phyloP scores from a whole-genome alignment of 1,284 basidiomycete genomes.

The Psilocybe mexicana region DNA sequence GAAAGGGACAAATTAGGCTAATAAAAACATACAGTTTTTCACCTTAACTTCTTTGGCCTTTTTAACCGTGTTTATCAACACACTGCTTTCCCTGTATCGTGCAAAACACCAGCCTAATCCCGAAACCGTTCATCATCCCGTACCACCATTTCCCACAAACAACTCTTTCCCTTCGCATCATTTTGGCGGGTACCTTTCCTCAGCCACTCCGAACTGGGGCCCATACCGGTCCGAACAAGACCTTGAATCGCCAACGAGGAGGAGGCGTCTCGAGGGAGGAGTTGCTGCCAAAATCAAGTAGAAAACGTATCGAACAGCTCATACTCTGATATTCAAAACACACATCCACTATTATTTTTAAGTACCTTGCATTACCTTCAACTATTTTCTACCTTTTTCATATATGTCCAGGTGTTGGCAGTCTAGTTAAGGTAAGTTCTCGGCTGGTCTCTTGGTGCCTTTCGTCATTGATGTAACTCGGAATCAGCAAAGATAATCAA shows the following conservation, averaged over 20 bases:
- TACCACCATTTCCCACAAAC: constrained; percentile 44
- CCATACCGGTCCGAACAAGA: constrained; percentile 40
- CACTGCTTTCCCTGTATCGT: constrained; percentile 76
- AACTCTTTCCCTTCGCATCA: constrained; percentile 45
- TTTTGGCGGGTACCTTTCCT: constrained; percentile 46
- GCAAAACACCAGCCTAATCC: constrained; percentile 51
- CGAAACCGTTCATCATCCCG: constrained; percentile 31
- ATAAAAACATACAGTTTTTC: constrained; percentile 57
- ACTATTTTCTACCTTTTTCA: constrained; percentile 1
- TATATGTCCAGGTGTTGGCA: constrained; percentile 1
- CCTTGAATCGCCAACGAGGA: constrained; percentile 51
- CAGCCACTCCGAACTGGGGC: constrained; percentile 47
- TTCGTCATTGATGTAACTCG: constrained; percentile 1
- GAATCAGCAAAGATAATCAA: constrained; percentile 6
- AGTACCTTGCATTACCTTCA: constrained; percentile 1
- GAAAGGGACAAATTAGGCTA: constrained; percentile 19
- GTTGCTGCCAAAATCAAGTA: constrained; percentile 59
- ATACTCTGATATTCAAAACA: neutral
- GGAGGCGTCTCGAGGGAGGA: constrained; percentile 65
- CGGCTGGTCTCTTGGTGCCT: constrained; percentile 10
- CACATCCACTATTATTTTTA: neutral
- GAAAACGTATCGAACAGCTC: neutral
- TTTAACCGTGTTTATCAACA: constrained; percentile 82
- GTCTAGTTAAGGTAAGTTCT: constrained; percentile 16
- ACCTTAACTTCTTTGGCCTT: constrained; percentile 78